Base-by-base conservation (phyloP, 495 filamentous ascomycete species). In the Hypoxylon fragiforme region DNA sequence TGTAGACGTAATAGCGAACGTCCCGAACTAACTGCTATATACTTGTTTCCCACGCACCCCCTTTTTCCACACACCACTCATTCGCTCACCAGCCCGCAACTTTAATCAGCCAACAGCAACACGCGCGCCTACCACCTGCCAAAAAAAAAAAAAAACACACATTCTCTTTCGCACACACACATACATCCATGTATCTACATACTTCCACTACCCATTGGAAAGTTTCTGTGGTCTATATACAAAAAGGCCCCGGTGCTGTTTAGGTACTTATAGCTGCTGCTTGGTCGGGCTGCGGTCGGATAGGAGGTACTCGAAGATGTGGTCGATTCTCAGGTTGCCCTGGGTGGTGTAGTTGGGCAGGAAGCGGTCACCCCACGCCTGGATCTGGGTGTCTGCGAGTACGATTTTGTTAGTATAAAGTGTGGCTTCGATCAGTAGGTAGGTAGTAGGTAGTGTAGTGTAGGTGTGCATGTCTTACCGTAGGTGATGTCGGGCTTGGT, bases 401-500 rank as follows among this genome's bases (percentile, higher is more conserved):
- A n/a, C n/a, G n/a, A n/a, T n/a, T n/a, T n/a, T n/a, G n/a, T n/a
- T n/a, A n/a, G n/a, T n/a, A n/a, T n/a, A n/a, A n/a, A n/a, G n/a
- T n/a, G n/a, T n/a, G n/a, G n/a, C n/a, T n/a, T n/a, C n/a, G n/a
- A n/a, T n/a, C n/a, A n/a, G n/a, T n/a, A n/a, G n/a, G n/a, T n/a
- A n/a, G n/a, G n/a, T 15, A 30, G 19, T 36, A 51, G 31, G 0
- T 6, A 45, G 8, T 37, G 34, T 7, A 6, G 15, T 1, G 0
- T 8, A 12, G 11, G 30, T 7, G 3, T 12, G 12, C 2, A 15
- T 47, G 56, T 65, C 66, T 72, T 66, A 69, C 62, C 65, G 63
- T 73, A 75, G 15, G 73, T 77, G 7, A 58, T 57, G 12, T 48
- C 43, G 1, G 72, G 66, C 65, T 77, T 77, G 30, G 18, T 55